These are phyloP conservation scores for Aspergillus oerlinghausenensis DNA, from an alignment of 2,329 filamentous ascomycete species.

Conservation along the genomic window DNA sequence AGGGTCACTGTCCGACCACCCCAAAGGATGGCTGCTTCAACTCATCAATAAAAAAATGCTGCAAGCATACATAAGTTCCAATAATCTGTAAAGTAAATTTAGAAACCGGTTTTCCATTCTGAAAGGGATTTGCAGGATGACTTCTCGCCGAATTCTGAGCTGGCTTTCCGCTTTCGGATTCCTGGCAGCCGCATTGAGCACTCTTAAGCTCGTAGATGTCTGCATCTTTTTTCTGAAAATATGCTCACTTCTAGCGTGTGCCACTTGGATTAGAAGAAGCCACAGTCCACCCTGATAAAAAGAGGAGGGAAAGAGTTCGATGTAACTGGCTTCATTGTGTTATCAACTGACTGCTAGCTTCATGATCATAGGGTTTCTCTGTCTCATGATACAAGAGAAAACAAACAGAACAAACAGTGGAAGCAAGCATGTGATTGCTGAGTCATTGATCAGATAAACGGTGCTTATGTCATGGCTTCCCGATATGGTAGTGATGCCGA, in stretches of 20 bases:
- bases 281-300: neutral
- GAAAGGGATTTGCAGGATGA: neutral
- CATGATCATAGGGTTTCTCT: neutral
- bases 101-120: neutral
- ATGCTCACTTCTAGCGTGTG: neutral
- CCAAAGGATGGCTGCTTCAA: neutral
- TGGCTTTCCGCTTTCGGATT: conserved; percentile 24
- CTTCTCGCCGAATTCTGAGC: neutral
- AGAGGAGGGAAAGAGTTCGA: neutral
- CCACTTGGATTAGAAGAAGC: neutral
- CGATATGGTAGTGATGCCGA: conserved; percentile 11
- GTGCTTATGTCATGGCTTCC: conserved; percentile 7
- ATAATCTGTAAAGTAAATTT: neutral
- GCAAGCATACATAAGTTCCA: neutral
- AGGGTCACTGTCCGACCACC: neutral
- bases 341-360: neutral
- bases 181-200: neutral
- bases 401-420: neutral
- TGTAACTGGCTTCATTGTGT: neutral
- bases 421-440: neutral
- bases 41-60: neutral
- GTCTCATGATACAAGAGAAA: neutral
- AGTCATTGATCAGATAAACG: conserved; percentile 6
- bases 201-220: neutral
- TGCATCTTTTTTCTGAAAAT: neutral